phyloP scores from a whole-genome alignment of 371 early-diverging fungal species.

The Mucor velutinosus region DNA sequence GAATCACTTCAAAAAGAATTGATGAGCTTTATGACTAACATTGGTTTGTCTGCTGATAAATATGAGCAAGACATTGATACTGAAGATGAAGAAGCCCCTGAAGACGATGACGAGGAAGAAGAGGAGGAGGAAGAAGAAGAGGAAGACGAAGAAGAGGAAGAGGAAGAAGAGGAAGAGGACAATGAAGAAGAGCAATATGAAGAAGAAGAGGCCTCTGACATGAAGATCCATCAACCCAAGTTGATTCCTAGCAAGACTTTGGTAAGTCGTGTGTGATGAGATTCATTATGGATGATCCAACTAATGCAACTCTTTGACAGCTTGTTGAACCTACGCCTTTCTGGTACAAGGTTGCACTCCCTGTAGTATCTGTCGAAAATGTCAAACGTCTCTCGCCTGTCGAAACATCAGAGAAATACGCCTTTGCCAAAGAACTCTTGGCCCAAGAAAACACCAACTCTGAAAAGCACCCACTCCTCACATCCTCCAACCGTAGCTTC shows the following conservation, averaged over 20 bases:
- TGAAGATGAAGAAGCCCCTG: constrained; percentile 27
- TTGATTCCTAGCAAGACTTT: constrained; percentile 15
- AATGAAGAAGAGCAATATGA: constrained; percentile 18
- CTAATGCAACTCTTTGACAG: constrained; percentile 9
- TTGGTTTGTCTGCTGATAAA: constrained; percentile 34
- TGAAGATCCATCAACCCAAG: constrained; percentile 23
- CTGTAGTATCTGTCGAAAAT: constrained; percentile 30
- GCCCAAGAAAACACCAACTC: constrained; percentile 71
- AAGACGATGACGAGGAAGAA: constrained; percentile 22
- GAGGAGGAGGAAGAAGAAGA: constrained; percentile 21
- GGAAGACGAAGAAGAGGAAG: constrained; percentile 17
- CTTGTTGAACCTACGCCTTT: constrained; percentile 55
- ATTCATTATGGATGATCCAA: neutral
- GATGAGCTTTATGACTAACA: constrained; percentile 35
- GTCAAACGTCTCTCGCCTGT: constrained; percentile 36
- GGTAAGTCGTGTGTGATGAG: neutral
- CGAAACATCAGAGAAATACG: constrained; percentile 48
- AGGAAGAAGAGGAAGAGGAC: constrained; percentile 6
- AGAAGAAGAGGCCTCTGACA: constrained; percentile 17
- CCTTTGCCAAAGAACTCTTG: constrained; percentile 66
- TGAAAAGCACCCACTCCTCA: constrained; percentile 57
- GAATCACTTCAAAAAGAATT: constrained; percentile 33
- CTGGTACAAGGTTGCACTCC: constrained; percentile 52
- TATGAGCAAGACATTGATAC: constrained; percentile 31
- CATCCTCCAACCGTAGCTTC: constrained; percentile 83